Percentiles rank a stretch among this genome's conserved stretches.
phyloP scores from a whole-genome alignment of 306 rosid species.

The Heteromeles arbutifolia region DNA sequence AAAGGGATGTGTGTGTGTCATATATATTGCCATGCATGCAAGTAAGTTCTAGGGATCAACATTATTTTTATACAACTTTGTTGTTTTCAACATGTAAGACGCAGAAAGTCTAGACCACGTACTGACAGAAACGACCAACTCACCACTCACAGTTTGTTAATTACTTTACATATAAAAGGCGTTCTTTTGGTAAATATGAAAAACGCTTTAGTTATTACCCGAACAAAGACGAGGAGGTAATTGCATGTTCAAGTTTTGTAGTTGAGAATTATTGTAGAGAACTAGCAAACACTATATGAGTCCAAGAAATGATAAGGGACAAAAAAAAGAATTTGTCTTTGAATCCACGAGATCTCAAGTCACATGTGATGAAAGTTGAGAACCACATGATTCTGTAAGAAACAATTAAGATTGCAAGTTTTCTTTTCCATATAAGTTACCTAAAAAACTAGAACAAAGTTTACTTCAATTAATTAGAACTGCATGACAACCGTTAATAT shows the following conservation, averaged over 20 bases:
- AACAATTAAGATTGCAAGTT: background rate
- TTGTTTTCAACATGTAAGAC: slow-evolving; percentile 8
- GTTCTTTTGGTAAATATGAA: background rate
- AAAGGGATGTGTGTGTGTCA: background rate
- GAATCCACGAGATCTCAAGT: background rate
- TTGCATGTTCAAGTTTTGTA: background rate
- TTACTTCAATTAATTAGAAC: no score
- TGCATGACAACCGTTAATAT: no score
- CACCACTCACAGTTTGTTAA: no score
- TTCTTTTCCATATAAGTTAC: no score
- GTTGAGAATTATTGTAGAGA: background rate
- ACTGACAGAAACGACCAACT: no score
- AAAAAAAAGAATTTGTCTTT: background rate
- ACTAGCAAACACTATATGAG: background rate
- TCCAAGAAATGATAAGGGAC: background rate
- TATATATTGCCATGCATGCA: background rate
- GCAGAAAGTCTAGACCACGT: no score
- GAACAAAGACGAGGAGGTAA: no score
- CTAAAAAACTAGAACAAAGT: no score
- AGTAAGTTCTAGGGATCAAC: background rate
- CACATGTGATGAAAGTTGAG: background rate
- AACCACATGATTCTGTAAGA: background rate
- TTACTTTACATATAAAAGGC: background rate
- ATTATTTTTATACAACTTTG: background rate
- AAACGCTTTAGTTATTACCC: no score